phyloP scores from a whole-genome alignment of 1,139 yeast genomes.

The Chernovozyma aurita region DNA sequence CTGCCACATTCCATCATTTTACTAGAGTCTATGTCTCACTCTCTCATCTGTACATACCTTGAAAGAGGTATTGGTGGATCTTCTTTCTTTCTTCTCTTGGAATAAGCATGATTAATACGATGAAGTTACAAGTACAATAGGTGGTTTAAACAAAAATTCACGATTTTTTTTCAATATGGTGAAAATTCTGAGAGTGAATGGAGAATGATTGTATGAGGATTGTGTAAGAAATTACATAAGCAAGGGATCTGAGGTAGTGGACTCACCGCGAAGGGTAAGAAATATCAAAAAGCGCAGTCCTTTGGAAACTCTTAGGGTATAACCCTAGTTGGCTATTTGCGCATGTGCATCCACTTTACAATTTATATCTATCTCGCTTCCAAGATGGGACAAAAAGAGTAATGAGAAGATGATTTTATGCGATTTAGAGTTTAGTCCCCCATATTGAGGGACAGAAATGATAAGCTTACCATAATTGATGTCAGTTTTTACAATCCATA shows the following conservation, averaged over 20 bases:
- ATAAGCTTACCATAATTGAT: too few relatives aligned
- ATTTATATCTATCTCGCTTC: too few relatives aligned
- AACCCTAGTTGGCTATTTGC: background rate
- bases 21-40: too few relatives aligned
- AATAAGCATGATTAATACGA: constrained; percentile 75
- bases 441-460: too few relatives aligned
- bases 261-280: background rate
- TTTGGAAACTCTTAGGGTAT: background rate
- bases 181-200: constrained; percentile 7
- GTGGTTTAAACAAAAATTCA: constrained; percentile 1
- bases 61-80: constrained; percentile 99
- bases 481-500: too few relatives aligned
- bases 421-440: too few relatives aligned
- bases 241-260: background rate
- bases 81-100: constrained; percentile 99
- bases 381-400: too few relatives aligned
- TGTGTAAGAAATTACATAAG: background rate
- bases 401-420: too few relatives aligned
- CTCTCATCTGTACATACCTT: constrained; percentile 79
- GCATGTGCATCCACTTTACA: too few relatives aligned
- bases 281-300: too few relatives aligned
- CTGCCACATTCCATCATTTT: too few relatives aligned
- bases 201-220: constrained; percentile 1
- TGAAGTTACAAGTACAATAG: constrained; percentile 6
- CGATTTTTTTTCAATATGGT: constrained; percentile 6